Evolutionary conservation across 1,284 basidiomycete genomes (phyloP).

Genomic region (Naganishia cerealis): DNA sequence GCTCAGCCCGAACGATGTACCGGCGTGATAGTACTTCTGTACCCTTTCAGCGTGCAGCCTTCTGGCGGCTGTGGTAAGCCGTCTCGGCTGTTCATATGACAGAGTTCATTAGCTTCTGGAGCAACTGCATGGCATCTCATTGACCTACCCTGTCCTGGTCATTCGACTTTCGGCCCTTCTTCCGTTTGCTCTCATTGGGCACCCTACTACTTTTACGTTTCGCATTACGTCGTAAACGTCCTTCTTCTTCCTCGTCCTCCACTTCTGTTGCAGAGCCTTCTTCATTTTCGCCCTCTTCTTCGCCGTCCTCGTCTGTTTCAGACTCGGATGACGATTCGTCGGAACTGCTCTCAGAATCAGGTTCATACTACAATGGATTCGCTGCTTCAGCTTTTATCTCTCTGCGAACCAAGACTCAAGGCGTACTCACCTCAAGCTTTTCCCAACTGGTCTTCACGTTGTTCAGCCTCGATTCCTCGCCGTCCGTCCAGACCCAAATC

Average conservation of each 20-base stretch:
- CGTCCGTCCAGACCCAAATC: constrained; percentile 80
- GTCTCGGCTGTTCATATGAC: constrained; percentile 47
- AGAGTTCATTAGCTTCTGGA: constrained; percentile 25
- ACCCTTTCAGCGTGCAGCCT: constrained; percentile 65
- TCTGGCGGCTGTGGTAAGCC: constrained; percentile 69
- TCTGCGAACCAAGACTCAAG: neutral
- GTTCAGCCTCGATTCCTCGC: constrained; percentile 65
- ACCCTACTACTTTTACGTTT: constrained; percentile 53
- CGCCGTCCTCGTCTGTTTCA: constrained; percentile 54
- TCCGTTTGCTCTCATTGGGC: constrained; percentile 38
- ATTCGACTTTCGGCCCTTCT: constrained; percentile 40
- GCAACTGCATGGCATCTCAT: too few species aligned
- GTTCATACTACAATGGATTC: constrained; percentile 63
- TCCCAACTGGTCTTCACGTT: constrained; percentile 57
- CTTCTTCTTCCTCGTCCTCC: constrained; percentile 56
- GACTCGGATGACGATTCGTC: constrained; percentile 59
- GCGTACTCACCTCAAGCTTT: constrained; percentile 66
- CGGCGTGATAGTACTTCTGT: constrained; percentile 79
- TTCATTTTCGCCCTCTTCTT: constrained; percentile 55
- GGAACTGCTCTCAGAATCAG: constrained; percentile 59
- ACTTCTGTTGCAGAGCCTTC: constrained; percentile 47
- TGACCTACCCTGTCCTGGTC: constrained; percentile 18
- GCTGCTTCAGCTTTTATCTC: neutral
- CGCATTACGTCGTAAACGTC: constrained; percentile 56
- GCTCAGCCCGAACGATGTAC: constrained; percentile 85